Conservation (phyloP, 257 asterid genomes). For the Cinchona pubescens region DNA sequence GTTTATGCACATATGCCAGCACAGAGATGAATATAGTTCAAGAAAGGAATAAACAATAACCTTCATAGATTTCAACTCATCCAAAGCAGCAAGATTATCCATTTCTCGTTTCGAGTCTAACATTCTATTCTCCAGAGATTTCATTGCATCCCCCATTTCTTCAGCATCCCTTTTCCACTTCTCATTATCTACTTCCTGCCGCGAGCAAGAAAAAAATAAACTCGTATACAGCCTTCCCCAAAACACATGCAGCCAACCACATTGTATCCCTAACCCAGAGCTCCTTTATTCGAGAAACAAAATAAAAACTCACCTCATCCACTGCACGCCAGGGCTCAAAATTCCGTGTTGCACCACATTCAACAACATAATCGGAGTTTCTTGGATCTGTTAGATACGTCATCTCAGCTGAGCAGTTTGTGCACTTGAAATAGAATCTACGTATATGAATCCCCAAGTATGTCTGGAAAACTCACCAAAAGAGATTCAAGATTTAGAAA, state of each 20-base stretch:
- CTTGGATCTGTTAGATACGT: conserved; percentile 90
- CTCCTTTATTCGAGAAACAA: neutral
- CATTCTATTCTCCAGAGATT: conserved; percentile 83
- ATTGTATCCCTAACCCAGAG: too few relatives aligned
- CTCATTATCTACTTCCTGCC: conserved; percentile 57
- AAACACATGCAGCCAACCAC: neutral
- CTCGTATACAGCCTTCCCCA: conserved; percentile 3
- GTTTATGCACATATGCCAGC: neutral
- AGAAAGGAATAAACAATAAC: conserved; percentile 29
- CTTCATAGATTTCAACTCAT: conserved; percentile 93
- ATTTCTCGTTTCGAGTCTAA: conserved; percentile 83
- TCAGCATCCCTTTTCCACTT: conserved; percentile 60
- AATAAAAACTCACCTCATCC: conserved; percentile 56
- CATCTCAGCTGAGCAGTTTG: conserved; percentile 82
- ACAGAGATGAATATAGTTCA: neutral
- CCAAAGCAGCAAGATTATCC: conserved; percentile 89
- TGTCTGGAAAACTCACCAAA: conserved; percentile 38
- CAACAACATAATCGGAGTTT: conserved; percentile 81
- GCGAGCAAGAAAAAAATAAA: neutral
- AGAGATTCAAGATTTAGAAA: too few relatives aligned
- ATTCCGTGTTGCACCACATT: conserved; percentile 78
- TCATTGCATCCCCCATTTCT: conserved; percentile 99
- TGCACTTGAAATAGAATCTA: conserved; percentile 84
- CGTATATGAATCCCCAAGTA: conserved; percentile 83
- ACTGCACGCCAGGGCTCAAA: conserved; percentile 88